Evolutionary conservation across 176 grass and related monocot species (phyloP).

Genomic region (Avena atlantica): DNA sequence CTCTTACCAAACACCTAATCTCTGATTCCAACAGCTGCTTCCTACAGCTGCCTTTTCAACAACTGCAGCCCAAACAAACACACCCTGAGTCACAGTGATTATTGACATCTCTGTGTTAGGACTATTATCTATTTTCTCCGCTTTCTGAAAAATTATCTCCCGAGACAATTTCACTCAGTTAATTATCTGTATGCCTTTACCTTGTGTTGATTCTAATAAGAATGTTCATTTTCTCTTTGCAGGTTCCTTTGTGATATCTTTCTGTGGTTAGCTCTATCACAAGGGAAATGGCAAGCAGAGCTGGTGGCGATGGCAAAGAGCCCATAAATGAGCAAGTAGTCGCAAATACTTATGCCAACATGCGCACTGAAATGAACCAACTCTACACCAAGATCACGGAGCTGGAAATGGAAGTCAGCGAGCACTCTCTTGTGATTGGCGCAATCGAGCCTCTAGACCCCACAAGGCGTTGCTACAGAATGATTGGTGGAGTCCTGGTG

Average conservation of each 20-base stretch:
- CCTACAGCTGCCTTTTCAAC: too few relatives aligned
- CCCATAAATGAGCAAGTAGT: constrained; percentile 73
- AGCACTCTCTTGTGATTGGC: constrained; percentile 85
- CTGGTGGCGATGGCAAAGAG: constrained; percentile 35
- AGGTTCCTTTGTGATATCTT: neutral
- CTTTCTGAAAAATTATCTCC: neutral
- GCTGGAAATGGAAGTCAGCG: constrained; percentile 80
- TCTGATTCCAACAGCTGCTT: too few relatives aligned
- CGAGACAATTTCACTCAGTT: neutral
- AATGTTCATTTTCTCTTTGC: neutral
- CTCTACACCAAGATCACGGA: constrained; percentile 90
- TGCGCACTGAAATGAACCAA: constrained; percentile 87
- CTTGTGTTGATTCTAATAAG: neutral
- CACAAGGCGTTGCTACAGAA: constrained; percentile 78
- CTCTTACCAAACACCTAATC: too few relatives aligned
- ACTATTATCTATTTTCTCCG: neutral
- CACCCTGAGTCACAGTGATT: neutral
- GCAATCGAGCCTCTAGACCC: constrained; percentile 84
- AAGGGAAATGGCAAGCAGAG: constrained; percentile 66
- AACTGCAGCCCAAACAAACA: too few relatives aligned
- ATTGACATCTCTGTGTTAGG: neutral
- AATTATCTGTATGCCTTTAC: constrained; percentile 10
- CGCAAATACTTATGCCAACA: constrained; percentile 66
- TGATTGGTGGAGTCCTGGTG: constrained; percentile 80
- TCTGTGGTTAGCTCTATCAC: neutral